Conservation (phyloP, 345 rosid genomes). For the Citrus maxima region DNA sequence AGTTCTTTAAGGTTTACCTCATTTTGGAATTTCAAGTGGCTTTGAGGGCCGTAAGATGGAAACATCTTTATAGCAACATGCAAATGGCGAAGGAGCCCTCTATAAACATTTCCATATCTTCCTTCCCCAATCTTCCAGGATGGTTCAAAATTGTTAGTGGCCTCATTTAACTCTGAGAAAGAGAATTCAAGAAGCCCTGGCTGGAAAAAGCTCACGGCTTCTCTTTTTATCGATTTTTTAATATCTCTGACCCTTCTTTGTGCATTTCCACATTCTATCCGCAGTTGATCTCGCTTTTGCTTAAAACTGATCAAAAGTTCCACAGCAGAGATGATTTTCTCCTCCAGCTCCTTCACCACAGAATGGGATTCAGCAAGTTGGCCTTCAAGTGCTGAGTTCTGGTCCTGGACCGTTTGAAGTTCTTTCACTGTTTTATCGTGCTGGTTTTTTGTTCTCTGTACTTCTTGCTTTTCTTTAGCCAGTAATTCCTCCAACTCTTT, state of each 20-base stretch:
- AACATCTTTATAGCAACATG: conserved; percentile 86
- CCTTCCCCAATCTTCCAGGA: conserved; percentile 87
- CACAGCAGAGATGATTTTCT: conserved; percentile 78
- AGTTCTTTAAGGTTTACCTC: conserved; percentile 41
- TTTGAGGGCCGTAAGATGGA: conserved; percentile 69
- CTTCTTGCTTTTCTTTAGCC: conserved; percentile 47
- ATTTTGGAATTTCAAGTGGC: conserved; percentile 52
- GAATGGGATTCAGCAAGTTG: conserved; percentile 45
- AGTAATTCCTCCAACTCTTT: conserved; percentile 56
- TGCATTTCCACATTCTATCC: conserved; percentile 50
- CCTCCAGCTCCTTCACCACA: conserved; percentile 58
- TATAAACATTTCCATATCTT: conserved; percentile 70
- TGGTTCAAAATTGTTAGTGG: conserved; percentile 69
- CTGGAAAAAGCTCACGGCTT: conserved; percentile 38
- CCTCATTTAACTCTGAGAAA: conserved; percentile 73
- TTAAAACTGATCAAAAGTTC: conserved; percentile 71
- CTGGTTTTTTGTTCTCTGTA: conserved; percentile 46
- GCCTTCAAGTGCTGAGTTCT: conserved; percentile 44
- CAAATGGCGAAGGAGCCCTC: conserved; percentile 62
- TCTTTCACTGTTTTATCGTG: conserved; percentile 38
- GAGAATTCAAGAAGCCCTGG: conserved; percentile 69
- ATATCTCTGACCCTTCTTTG: conserved; percentile 38
- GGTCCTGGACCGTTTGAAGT: conserved; percentile 47
- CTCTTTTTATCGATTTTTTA: conserved; percentile 35
- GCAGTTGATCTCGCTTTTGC: conserved; percentile 65